Evolutionary conservation across 1,139 yeast species (phyloP), one percentile per base, ranked within the genome.

Genomic region (Kodamaea derodonti): DNA sequence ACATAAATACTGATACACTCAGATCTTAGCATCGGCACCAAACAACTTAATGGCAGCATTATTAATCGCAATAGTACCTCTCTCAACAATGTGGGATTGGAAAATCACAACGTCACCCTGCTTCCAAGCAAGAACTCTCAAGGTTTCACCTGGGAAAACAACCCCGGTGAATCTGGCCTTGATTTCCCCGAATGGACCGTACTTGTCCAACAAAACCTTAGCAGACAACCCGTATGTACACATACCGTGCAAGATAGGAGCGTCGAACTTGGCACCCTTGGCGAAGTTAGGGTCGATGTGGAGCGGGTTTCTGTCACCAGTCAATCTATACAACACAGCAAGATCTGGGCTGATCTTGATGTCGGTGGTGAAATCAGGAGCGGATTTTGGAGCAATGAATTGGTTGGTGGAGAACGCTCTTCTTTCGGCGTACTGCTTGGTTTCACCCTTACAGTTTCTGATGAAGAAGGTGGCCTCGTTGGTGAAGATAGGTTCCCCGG

Each of bases 101-200:
- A 90, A 92, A 43, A 79, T 69, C 41, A 92, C 83, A 47, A 71
- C 65, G 49, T 75, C 80, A 39, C 71, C 69, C 42, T 79, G 71
- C 61, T 81, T 85, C 98, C 98, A 92, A 28, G 95, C 95, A 39
- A 66, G 66, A 27, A 92, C 79, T 53, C 73, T 75, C 58, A 92
- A 72, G 22, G 87, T 83, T 65, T 92, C 97, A 51, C 97, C 98
- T n/a, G 97, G 97, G 78, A 78, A 88, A 29, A 92, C 97, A 53
- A 85, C 81, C 52, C 92, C 92, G 23, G 95, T 77, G 59, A 92
- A 92, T 58, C 97, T 80, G 24, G 79, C 95, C 71, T 92, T 92
- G 59, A 88, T 75, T 68, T 88, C 96, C 54, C 75, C 75, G 62
- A 84, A 85, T 31, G 75, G 71, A 39, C 97, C 97, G 62, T 65